These are phyloP conservation scores for Xylaria venustula DNA, from an alignment of 495 filamentous ascomycete species.

Conservation along the genomic window DNA sequence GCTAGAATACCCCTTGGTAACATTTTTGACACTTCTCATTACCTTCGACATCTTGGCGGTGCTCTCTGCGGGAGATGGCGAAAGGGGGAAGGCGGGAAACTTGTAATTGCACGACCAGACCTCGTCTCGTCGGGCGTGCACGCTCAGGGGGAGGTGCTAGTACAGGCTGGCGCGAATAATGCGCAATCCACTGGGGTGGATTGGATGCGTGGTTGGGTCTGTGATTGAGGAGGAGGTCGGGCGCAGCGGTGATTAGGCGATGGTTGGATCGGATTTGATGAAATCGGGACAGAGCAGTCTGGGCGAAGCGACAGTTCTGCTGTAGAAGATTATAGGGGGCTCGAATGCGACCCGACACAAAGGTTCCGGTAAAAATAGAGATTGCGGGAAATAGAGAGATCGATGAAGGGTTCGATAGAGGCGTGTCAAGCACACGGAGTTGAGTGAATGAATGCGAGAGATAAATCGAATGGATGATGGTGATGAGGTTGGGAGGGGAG, in stretches of 20 bases:
- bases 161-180: conserved; percentile 7
- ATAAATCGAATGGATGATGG: conserved; percentile 4
- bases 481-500: conserved; percentile 18
- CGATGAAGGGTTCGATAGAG: neutral
- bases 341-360: neutral
- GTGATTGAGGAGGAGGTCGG: conserved; percentile 2
- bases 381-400: neutral
- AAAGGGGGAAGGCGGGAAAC: neutral
- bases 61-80: conserved; percentile 13
- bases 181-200: conserved; percentile 7
- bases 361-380: neutral
- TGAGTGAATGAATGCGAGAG: conserved; percentile 1
- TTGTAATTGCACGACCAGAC: neutral
- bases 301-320: neutral
- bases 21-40: conserved; percentile 97
- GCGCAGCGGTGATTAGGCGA: conserved; percentile 8
- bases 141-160: neutral
- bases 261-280: neutral
- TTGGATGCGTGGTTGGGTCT: conserved; percentile 1
- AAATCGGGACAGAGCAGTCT: neutral
- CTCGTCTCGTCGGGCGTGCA: conserved; percentile 2
- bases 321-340: neutral
- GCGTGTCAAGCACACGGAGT: neutral
- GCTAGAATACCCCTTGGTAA: conserved; percentile 97
- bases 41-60: conserved; percentile 84